Conservation (phyloP, 73 alveolate species). For the Paramecium pentaurelia region DNA sequence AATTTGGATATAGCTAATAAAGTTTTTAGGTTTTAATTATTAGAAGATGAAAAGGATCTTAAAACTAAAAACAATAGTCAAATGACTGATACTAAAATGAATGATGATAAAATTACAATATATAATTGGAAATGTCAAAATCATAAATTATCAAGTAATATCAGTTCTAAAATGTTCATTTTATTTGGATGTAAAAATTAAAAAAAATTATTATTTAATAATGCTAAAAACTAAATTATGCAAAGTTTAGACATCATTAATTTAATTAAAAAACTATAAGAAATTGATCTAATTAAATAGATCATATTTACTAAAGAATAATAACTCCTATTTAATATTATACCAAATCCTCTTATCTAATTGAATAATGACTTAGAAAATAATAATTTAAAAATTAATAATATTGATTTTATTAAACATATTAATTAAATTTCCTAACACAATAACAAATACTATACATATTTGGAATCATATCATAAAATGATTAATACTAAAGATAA, state of each 20-base stretch:
- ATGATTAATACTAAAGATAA: background rate
- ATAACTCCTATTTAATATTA: background rate
- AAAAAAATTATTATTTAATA: background rate
- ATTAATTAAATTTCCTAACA: background rate
- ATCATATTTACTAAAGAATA: background rate
- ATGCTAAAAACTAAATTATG: background rate
- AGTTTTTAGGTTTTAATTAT: background rate
- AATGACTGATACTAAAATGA: background rate
- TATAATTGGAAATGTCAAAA: background rate
- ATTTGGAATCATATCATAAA: background rate
- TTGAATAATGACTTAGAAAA: background rate
- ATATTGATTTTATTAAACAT: background rate
- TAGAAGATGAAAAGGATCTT: background rate
- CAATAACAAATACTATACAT: background rate
- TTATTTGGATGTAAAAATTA: background rate
- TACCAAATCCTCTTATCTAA: background rate
- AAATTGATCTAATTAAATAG: background rate
- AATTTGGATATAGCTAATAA: background rate
- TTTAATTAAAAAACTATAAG: background rate
- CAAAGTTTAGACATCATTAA: background rate
- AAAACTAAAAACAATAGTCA: background rate
- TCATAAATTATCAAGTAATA: background rate
- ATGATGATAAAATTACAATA: background rate
- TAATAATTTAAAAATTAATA: background rate
- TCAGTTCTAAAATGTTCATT: background rate